Evolutionary conservation across 192 early-diverging fungal genomes (phyloP).

Genomic region (Dimargaris verticillata): DNA sequence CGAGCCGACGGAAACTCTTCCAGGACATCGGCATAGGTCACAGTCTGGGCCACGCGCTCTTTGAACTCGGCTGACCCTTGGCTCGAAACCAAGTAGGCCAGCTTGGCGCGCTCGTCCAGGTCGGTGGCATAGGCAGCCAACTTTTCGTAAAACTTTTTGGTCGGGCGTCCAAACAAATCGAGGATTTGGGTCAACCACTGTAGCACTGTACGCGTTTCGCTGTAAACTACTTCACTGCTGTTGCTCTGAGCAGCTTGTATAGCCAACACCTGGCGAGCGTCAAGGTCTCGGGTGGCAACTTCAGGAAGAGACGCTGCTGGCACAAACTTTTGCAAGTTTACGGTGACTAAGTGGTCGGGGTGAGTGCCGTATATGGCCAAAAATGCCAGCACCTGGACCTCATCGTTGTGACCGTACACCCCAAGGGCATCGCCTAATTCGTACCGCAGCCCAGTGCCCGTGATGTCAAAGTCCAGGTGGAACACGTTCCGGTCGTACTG

Average conservation of each 20-base stretch:
- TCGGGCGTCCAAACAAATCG: constrained; percentile 87
- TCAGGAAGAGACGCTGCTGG: no score
- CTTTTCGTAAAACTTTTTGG: constrained; percentile 81
- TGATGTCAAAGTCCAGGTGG: constrained; percentile 89
- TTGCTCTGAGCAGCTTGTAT: no score
- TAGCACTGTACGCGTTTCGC: constrained; percentile 54
- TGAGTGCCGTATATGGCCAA: no score
- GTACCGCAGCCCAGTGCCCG: constrained; percentile 62
- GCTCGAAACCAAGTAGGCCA: constrained; percentile 43
- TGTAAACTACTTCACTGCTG: constrained; percentile 5
- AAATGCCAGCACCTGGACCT: constrained; percentile 34
- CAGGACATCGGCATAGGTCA: constrained; percentile 75
- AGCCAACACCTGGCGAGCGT: no score
- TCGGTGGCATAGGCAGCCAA: constrained; percentile 58
- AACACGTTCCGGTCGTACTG: constrained; percentile 91
- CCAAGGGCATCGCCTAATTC: constrained; percentile 88
- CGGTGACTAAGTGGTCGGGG: no score
- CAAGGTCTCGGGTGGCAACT: no score
- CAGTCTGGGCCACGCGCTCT: constrained; percentile 61
- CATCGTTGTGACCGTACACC: constrained; percentile 80
- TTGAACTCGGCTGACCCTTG: constrained; percentile 69
- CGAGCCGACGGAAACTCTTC: constrained; percentile 69
- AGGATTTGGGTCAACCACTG: constrained; percentile 69
- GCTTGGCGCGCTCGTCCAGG: constrained; percentile 42
- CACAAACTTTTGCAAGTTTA: no score